These are phyloP conservation scores for Talaromyces proteolyticus DNA, from an alignment of 495 filamentous ascomycete species.

Conservation along the genomic window DNA sequence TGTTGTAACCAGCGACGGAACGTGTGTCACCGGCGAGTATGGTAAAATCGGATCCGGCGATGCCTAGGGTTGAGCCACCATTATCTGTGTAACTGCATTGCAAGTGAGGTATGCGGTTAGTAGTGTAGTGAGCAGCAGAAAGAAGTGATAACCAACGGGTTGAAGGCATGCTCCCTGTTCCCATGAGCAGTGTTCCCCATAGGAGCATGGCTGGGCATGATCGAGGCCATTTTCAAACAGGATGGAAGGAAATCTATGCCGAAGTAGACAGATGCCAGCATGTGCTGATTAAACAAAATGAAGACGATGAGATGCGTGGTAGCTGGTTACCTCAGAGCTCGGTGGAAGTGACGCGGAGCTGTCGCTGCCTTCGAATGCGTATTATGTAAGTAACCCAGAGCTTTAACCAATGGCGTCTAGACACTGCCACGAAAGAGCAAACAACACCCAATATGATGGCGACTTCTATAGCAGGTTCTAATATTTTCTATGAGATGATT, in stretches of 20 bases:
- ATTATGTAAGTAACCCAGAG: slow-evolving; percentile 5
- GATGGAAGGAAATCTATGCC: background rate
- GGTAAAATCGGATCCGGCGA: slow-evolving; percentile 86
- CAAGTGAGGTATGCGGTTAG: slow-evolving; percentile 12
- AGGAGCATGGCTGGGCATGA: slow-evolving; percentile 50
- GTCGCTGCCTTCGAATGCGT: slow-evolving; percentile 7
- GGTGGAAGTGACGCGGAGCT: slow-evolving; percentile 6
- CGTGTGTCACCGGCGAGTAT: slow-evolving; percentile 97
- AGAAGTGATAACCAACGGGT: slow-evolving; percentile 60
- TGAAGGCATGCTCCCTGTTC: slow-evolving; percentile 75
- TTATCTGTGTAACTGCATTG: slow-evolving; percentile 90
- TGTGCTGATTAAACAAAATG: no score
- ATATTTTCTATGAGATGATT: no score
- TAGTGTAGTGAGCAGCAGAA: background rate
- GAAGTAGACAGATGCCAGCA: slow-evolving; percentile 5
- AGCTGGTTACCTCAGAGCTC: slow-evolving; percentile 12
- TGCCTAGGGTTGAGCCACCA: slow-evolving; percentile 92
- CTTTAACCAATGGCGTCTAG: no score
- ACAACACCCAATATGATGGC: no score
- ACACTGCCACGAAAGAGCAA: no score
- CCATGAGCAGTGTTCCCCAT: slow-evolving; percentile 40
- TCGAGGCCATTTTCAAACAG: slow-evolving; percentile 34
- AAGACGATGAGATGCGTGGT: no score
- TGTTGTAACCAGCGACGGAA: slow-evolving; percentile 92
- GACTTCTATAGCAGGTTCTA: no score